Base-by-base conservation (phyloP, 225 moss, liverwort and hornwort genomes). In the Lunularia cruciata region DNA sequence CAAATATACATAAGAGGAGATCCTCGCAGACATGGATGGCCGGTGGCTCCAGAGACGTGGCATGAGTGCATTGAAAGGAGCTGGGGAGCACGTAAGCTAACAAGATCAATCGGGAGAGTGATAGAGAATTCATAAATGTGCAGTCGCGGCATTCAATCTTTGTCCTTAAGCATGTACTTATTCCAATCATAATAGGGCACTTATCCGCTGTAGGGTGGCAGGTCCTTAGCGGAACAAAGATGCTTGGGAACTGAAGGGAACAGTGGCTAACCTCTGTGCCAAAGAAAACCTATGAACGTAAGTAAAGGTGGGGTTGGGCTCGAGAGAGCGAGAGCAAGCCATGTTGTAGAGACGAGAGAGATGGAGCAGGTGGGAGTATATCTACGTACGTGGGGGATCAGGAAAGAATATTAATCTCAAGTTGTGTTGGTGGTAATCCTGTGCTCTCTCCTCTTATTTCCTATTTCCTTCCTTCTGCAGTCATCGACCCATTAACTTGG, bases 121-220 rank as follows among this genome's bases (percentile, higher is more conserved):
- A 47, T 3, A 19, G 48, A n/a, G 53, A 12, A 27, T 53, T 53
- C 6, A 53, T 53, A 53, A 53, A 53, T 53, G 53, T 25, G 53
- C 53, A 53, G 53, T 53, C 53, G 23, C 7, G 53, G 53, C 53
- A 53, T 53, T 53, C 23, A 53, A 53, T 51, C 53, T 53, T 53
- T 53, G 53, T 53, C 53, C 53, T 53, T 53, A 53, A 27, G 53
- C 53, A 26, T 26, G 53, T 53, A 53, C 53, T 53, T 26, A 53
- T 26, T 27, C 25, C 53, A 53, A 53, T 53, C 53, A 53, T 53
- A 53, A 53, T 26, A 53, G 23, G 53, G 4, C 53, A 13, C 53
- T 20, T 53, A 53, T 25, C 3, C 25, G 20, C 10, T 53, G 8
- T 53, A 23, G 8, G 7, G 23, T 53, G 53, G 19, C 53, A 53